phyloP scores from a whole-genome alignment of 1,139 yeast genomes.

The Suhomyces ambrosiae region DNA sequence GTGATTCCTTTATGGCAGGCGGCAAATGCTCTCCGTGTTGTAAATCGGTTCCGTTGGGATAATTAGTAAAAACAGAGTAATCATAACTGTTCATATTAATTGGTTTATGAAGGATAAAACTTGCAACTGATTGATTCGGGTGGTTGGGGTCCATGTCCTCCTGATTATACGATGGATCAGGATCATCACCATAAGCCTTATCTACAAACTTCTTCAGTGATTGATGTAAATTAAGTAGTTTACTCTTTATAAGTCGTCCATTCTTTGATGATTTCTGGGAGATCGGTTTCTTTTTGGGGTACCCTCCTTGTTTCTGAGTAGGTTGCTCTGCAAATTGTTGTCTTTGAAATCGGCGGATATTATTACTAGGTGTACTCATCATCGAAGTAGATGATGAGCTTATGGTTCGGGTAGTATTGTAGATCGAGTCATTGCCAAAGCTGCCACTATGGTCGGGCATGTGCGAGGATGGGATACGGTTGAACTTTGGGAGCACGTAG shows the following conservation, averaged over 20 bases:
- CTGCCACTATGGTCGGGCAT: conserved; percentile 14
- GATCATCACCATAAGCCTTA: conserved; percentile 8
- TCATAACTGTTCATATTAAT: conserved; percentile 24
- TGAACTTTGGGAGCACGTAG: conserved; percentile 13
- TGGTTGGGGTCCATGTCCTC: conserved; percentile 15
- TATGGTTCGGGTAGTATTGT: conserved; percentile 24
- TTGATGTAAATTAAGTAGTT: conserved; percentile 26
- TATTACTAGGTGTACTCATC: conserved; percentile 30
- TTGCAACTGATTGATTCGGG: conserved; percentile 19
- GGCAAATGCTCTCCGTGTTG: conserved; percentile 24
- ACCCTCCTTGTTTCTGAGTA: conserved; percentile 8
- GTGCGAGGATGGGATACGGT: conserved; percentile 15
- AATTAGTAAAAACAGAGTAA: conserved; percentile 26
- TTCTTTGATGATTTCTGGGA: conserved; percentile 17
- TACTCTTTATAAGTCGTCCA: conserved; percentile 21
- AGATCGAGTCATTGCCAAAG: conserved; percentile 12
- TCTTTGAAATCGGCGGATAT: conserved; percentile 23
- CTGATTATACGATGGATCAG: conserved; percentile 6
- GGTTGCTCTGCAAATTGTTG: conserved; percentile 10
- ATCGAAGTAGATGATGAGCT: conserved; percentile 32
- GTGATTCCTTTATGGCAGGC: conserved; percentile 33
- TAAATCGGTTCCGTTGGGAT: conserved; percentile 23
- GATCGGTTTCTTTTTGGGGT: conserved; percentile 15
- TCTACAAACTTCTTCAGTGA: conserved; percentile 21
- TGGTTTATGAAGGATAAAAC: conserved; percentile 24